Evolutionary conservation across 306 rosid species (phyloP).

Genomic region (Rosa multiflora): DNA sequence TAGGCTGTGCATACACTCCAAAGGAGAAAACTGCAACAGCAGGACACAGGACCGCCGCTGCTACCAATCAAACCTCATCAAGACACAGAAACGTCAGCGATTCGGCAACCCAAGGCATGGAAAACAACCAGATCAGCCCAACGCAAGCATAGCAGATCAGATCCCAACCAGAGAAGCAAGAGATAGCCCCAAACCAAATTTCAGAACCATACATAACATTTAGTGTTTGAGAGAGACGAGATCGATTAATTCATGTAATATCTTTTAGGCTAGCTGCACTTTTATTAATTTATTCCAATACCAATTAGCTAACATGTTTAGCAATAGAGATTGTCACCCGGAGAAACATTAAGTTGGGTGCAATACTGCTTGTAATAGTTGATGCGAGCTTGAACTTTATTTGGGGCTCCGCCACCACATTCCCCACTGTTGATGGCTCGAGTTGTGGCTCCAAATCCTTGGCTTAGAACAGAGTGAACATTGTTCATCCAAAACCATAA

Average conservation of each 20-base stretch:
- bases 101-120: too few species aligned
- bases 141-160: too few species aligned
- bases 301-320: background rate
- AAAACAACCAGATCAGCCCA: too few species aligned
- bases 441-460: conserved; percentile 39
- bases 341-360: background rate
- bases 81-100: too few species aligned
- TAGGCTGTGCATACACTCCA: too few species aligned
- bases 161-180: too few species aligned
- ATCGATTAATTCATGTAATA: background rate
- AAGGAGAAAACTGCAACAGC: too few species aligned
- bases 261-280: background rate
- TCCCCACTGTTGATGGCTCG: conserved; percentile 26
- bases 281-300: background rate
- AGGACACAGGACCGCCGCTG: too few species aligned
- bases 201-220: background rate
- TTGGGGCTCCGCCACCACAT: conserved; percentile 13
- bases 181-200: too few species aligned
- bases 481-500: conserved; percentile 35
- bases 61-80: too few species aligned
- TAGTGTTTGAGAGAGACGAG: background rate
- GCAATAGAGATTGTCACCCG: background rate
- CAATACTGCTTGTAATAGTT: background rate
- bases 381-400: background rate
- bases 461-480: conserved; percentile 4